phyloP scores from a whole-genome alignment of 2,329 filamentous ascomycete species.

The Xylaria sp. region DNA sequence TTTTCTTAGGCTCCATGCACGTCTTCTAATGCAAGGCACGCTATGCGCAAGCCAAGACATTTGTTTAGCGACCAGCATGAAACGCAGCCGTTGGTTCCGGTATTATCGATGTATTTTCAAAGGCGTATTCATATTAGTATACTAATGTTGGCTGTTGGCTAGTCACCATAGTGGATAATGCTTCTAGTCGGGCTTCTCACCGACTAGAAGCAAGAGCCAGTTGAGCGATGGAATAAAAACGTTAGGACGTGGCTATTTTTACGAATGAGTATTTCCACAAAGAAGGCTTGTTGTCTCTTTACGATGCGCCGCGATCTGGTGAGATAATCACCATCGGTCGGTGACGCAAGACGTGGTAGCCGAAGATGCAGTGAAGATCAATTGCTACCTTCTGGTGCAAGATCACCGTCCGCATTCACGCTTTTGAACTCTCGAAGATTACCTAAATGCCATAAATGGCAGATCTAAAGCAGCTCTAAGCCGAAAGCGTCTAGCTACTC shows the following conservation, averaged over 20 bases:
- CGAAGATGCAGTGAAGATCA: slow-evolving; percentile 29
- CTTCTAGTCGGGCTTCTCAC: not conserved
- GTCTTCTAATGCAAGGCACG: not conserved
- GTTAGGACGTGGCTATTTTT: not conserved
- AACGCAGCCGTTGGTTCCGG: not conserved
- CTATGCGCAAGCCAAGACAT: not conserved
- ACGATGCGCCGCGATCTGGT: not conserved
- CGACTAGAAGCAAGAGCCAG: not conserved
- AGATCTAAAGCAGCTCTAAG: not conserved
- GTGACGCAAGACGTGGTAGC: slow-evolving; percentile 17
- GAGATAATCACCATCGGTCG: slow-evolving; percentile 5
- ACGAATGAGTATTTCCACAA: slow-evolving; percentile 19
- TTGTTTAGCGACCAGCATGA: not conserved
- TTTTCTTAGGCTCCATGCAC: not conserved
- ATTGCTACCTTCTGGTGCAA: slow-evolving; percentile 6
- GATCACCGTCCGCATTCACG: slow-evolving; percentile 10
- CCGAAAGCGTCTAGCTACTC: not conserved
- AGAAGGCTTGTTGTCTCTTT: not conserved
- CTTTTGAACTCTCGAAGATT: not conserved
- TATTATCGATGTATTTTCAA: not conserved
- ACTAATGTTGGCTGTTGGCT: not conserved
- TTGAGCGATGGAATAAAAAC: not conserved
- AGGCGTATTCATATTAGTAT: not conserved
- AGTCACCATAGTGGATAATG: not conserved
- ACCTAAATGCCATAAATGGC: slow-evolving; percentile 4